Conservation (phyloP, 306 rosid species). For the Comarum palustre region DNA sequence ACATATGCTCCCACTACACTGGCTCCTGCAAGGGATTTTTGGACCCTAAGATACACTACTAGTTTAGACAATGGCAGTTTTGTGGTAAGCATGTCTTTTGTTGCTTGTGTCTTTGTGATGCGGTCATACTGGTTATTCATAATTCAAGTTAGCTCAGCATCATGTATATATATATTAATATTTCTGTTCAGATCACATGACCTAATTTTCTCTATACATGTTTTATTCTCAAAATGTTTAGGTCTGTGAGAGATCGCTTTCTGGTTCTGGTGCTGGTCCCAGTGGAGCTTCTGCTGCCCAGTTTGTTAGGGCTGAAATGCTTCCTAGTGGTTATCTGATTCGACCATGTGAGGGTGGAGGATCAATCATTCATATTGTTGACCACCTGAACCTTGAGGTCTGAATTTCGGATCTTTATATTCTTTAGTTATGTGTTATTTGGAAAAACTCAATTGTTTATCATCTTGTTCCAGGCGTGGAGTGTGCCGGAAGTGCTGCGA, state of each 20-base stretch:
- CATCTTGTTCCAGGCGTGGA: slow-evolving; percentile 66
- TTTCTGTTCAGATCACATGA: not conserved
- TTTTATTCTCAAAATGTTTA: slow-evolving; percentile 23
- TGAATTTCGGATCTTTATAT: slow-evolving; percentile 8
- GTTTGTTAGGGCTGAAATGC: slow-evolving; percentile 79
- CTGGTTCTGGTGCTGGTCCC: slow-evolving; percentile 92
- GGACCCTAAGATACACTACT: slow-evolving; percentile 95
- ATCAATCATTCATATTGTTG: slow-evolving; percentile 93
- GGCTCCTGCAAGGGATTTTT: slow-evolving; percentile 98
- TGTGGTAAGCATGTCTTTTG: slow-evolving; percentile 55
- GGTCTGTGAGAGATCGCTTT: slow-evolving; percentile 96
- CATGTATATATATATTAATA: not conserved
- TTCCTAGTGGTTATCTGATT: slow-evolving; percentile 92
- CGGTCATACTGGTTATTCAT: not conserved
- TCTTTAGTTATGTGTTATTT: not conserved
- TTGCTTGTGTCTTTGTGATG: not conserved
- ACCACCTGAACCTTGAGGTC: slow-evolving; percentile 95
- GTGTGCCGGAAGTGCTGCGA: slow-evolving; percentile 93
- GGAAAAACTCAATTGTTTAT: slow-evolving; percentile 8
- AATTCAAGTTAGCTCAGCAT: not conserved
- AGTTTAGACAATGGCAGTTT: slow-evolving; percentile 85
- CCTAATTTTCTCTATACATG: not conserved
- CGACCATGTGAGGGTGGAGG: slow-evolving; percentile 99
- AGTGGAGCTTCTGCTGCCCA: slow-evolving; percentile 70
- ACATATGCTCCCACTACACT: slow-evolving; percentile 87